A percentile compares a stretch with the other conserved stretches of the same genome.
Conservation (phyloP, 2,329 filamentous ascomycete genomes). For the Phyllachora maydis region DNA sequence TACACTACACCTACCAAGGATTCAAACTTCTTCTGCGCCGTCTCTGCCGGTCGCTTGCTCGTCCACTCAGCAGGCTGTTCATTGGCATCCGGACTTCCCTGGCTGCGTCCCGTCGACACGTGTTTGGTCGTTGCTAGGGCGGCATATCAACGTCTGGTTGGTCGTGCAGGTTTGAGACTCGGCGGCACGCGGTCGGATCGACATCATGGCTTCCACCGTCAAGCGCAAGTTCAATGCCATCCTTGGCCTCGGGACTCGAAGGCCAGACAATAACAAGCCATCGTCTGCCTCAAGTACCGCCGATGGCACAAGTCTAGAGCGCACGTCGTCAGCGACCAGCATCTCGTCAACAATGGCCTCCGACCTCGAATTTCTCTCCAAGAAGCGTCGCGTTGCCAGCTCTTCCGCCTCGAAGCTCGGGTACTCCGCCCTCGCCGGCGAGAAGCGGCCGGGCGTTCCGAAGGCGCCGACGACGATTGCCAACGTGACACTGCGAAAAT, state of each 20-base stretch:
- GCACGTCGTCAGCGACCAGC: slow-evolving; percentile 5
- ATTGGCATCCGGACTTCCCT: too few species aligned
- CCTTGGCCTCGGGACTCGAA: too few species aligned
- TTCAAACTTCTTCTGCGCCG: too few species aligned
- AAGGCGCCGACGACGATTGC: slow-evolving; percentile 14
- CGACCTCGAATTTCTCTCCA: slow-evolving; percentile 22
- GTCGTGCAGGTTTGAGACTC: too few species aligned
- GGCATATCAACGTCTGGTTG: too few species aligned
- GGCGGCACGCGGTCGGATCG: too few species aligned
- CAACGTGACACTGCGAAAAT: slow-evolving; percentile 19
- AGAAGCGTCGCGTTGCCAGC: slow-evolving; percentile 31
- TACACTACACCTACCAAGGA: too few species aligned
- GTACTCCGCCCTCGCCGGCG: slow-evolving; percentile 7
- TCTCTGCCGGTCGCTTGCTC: too few species aligned
- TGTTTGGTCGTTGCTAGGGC: too few species aligned
- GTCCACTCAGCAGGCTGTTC: too few species aligned
- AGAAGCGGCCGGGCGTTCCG: slow-evolving; percentile 5
- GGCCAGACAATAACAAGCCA: too few species aligned
- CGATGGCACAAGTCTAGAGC: slow-evolving; percentile 6
- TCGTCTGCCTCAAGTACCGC: slow-evolving; percentile 29
- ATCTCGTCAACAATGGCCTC: slow-evolving; percentile 7
- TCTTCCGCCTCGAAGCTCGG: slow-evolving; percentile 18
- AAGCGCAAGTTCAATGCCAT: slow-evolving; percentile 69
- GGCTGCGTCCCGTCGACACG: too few species aligned
- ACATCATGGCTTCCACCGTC: slow-evolving; percentile 47